Evolutionary conservation across 2,329 filamentous ascomycete genomes (phyloP), one percentile per base, ranked within the genome.

Genomic region (Pseudogymnoascus sp.): DNA sequence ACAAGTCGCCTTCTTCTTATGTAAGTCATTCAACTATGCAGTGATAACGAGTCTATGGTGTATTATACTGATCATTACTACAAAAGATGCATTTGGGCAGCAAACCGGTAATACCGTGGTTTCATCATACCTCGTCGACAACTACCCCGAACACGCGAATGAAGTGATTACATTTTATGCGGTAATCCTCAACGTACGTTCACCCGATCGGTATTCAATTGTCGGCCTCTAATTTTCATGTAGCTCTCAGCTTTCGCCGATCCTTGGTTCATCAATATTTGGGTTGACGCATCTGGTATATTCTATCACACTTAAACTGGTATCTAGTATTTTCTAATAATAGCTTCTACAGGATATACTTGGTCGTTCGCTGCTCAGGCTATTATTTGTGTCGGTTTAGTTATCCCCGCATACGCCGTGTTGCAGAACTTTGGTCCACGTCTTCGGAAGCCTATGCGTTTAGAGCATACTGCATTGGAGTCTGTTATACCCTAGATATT

Each of bases 41-140:
- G 11, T 53, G 47, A 15, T 31, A 35, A 11, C 31, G 21, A 60
- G 9, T 11, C n/a, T 9, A 11, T 50, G 36, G 50, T 23, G 11
- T 17, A 57, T n/a, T 19, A 33, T 64, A 31, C 60, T 64, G 62
- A 53, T 66, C 36, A 40, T 26, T 10, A 26, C 47, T 31, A 53
- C 15, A 33, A 15, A 62, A 82, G 80, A 83, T 69, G 80, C 79
- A 0, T 78, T 80, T 0, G 82, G 82, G 17, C 79, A 84, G 65
- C 82, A 85, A 65, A 79, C 83, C 62, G 82, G 82, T 33, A 85
- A 84, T 69, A 82, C 81, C 0, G 78, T 79, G 2, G 72, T 80
- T 9, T 80, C 77, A 50, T 76, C 78, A 5, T 85, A 85, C 68
- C 76, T 84, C 15, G 77, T 85, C 35, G 83, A 85, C 69, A 76